Evolutionary conservation across 169 alveolate genomes (phyloP).

Genomic region (Plasmodium knowlesi): DNA sequence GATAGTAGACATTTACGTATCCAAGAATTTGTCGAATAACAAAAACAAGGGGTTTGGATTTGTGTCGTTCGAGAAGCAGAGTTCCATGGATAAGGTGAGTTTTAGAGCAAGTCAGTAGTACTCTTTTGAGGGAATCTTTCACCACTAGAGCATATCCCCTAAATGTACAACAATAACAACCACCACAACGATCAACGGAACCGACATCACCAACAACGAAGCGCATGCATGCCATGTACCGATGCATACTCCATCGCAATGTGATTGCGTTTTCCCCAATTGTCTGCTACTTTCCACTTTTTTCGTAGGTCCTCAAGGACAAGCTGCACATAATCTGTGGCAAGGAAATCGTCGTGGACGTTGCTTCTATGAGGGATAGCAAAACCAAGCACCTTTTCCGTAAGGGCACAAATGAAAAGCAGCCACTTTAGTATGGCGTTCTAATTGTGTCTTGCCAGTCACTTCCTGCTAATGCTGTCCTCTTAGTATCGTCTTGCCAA

Average conservation of each 20-base stretch:
- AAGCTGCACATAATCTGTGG: slow-evolving; percentile 81
- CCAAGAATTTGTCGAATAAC: slow-evolving; percentile 11
- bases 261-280: neutral
- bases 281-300: neutral
- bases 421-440: neutral
- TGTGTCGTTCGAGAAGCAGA: slow-evolving; percentile 83
- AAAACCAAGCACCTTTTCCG: slow-evolving; percentile 37
- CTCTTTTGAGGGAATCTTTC: neutral
- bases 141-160: neutral
- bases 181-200: neutral
- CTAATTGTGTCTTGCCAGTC: neutral
- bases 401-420: neutral
- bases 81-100: slow-evolving; percentile 72
- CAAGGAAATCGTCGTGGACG: slow-evolving; percentile 82
- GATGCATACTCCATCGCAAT: neutral
- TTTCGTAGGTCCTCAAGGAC: slow-evolving; percentile 77
- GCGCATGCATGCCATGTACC: neutral
- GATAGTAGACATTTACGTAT: slow-evolving; percentile 50
- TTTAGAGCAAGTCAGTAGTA: neutral
- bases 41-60: slow-evolving; percentile 87
- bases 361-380: slow-evolving; percentile 79
- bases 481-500: too few species aligned
- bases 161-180: too few species aligned
- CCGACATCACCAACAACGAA: too few species aligned
- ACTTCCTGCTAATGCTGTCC: too few species aligned